These are phyloP conservation scores for Neocatenulostroma microsporum DNA, from an alignment of 2,329 filamentous ascomycete species.

Conservation along the genomic window DNA sequence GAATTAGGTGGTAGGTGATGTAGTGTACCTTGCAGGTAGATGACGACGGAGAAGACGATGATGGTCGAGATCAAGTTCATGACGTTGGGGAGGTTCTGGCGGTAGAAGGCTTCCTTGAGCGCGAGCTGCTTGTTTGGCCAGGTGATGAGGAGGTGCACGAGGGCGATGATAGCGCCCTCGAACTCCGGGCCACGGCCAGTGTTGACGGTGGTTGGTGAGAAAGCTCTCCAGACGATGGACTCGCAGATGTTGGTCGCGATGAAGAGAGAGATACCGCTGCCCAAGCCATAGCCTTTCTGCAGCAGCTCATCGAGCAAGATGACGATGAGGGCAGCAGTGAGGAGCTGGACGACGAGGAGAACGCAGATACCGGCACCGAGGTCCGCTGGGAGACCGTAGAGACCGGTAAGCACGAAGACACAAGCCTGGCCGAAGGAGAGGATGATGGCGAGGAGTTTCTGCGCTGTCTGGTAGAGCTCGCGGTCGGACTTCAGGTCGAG, in stretches of 20 bases:
- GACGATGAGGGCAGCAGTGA: conserved; percentile 95
- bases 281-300: conserved; percentile 98
- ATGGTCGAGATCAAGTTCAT: conserved; percentile 96
- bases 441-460: conserved; percentile 96
- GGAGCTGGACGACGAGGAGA: conserved; percentile 93
- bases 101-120: conserved; percentile 97
- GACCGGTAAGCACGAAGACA: conserved; percentile 95
- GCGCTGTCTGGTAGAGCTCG: conserved; percentile 98
- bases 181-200: conserved; percentile 98
- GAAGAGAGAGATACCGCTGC: conserved; percentile 97
- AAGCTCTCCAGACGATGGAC: conserved; percentile 99
- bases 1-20: not conserved
- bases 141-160: conserved; percentile 96
- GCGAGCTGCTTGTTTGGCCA: conserved; percentile 99
- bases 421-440: conserved; percentile 95
- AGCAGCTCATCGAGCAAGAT: conserved; percentile 98
- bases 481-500: conserved; percentile 99
- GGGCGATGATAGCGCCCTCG: conserved; percentile 93
- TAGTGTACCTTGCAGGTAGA: conserved; percentile 59
- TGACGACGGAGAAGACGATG: conserved; percentile 89
- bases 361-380: conserved; percentile 97
- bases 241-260: conserved; percentile 99
- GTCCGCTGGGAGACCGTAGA: conserved; percentile 93
- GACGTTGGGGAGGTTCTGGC: conserved; percentile 98
- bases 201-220: conserved; percentile 98